Conservation (phyloP, 352 stramenopile species). For the Phytophthora europaea region DNA sequence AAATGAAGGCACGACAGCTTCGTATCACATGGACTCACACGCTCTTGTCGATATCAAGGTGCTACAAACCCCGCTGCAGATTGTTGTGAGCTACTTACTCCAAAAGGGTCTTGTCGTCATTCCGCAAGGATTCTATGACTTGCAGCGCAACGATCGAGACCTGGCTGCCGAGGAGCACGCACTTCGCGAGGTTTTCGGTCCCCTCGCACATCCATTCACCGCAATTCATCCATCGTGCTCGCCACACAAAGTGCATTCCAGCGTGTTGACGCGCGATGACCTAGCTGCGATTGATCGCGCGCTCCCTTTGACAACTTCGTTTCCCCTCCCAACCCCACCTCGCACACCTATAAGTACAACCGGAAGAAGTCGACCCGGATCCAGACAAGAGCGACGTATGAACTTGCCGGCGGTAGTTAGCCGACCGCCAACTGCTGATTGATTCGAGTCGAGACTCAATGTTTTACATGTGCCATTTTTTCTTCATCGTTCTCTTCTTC, state of each 20-base stretch:
- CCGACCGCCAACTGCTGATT: slow-evolving; percentile 35
- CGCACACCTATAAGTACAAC: slow-evolving; percentile 31
- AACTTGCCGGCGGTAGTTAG: slow-evolving; percentile 24
- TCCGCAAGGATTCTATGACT: slow-evolving; percentile 34
- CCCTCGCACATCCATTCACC: slow-evolving; percentile 59
- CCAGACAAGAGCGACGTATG: slow-evolving; percentile 41
- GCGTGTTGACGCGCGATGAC: slow-evolving; percentile 52
- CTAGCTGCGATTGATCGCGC: slow-evolving; percentile 46
- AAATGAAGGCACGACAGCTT: slow-evolving; percentile 39
- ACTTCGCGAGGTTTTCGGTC: slow-evolving; percentile 49
- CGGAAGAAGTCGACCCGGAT: slow-evolving; percentile 33
- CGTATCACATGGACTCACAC: slow-evolving; percentile 44
- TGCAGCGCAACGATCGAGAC: slow-evolving; percentile 13
- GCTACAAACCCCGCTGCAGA: slow-evolving; percentile 52
- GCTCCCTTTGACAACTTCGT: slow-evolving; percentile 40
- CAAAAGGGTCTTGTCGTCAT: slow-evolving; percentile 64
- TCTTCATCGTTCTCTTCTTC: slow-evolving; percentile 26
- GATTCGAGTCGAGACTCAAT: slow-evolving; percentile 38
- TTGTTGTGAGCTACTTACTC: slow-evolving; percentile 59
- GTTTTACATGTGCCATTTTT: slow-evolving; percentile 36
- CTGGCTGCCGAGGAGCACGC: slow-evolving; percentile 28
- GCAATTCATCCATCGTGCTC: slow-evolving; percentile 46
- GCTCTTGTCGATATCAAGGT: slow-evolving; percentile 29
- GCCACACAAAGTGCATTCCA: slow-evolving; percentile 57
- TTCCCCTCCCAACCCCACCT: slow-evolving; percentile 16